Evolutionary conservation across 768 basidiomycete genomes (phyloP), one percentile per base, ranked within the genome.

Genomic region (Pulveroboletus sp.): DNA sequence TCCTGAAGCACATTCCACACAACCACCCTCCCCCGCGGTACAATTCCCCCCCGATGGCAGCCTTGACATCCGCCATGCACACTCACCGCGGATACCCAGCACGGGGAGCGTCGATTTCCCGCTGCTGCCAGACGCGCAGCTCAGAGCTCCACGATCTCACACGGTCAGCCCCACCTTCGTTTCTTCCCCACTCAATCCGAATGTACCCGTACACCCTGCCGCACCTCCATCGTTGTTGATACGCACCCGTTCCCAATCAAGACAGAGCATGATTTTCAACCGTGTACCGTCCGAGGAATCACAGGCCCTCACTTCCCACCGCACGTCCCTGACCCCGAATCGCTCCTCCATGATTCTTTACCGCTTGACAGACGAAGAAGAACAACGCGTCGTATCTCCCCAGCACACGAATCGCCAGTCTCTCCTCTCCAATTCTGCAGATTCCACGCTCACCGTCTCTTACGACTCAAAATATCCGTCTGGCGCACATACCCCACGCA

Each of bases 261-360:
- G 69, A 33, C 71, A 68, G 37, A 77, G 69, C 56, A 58, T 71
- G 49, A 51, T 66, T 55, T 63, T 79, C 58, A 67, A 67, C 55
- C 73, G 76, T 52, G 59, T 78, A 35, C 68, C 72, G 24, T 73
- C 75, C 1, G 73, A 74, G 37, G 78, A 73, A 24, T 72, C 71
- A 1, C 73, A 72, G 45, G 76, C 68, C 5, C 72, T 74, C 45
- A 57, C 70, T 16, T 47, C 69, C 57, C 52, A 59, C 44, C 41
- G 21, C 20, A 34, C 59, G 10, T 33, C 59, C 37, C 42, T 43
- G 48, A n/a, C 23, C 34, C 55, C 64, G 17, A 60, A 67, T 33
- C 71, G 76, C 40, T 79, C 80, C 1, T 81, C 80, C 39, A 85
- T 87, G 85, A 69, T 87, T 25, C 72, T 87, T 42, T 87, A 85